Conservation (phyloP, 2,329 filamentous ascomycete species). For the Colletotrichum lindemuthianum region DNA sequence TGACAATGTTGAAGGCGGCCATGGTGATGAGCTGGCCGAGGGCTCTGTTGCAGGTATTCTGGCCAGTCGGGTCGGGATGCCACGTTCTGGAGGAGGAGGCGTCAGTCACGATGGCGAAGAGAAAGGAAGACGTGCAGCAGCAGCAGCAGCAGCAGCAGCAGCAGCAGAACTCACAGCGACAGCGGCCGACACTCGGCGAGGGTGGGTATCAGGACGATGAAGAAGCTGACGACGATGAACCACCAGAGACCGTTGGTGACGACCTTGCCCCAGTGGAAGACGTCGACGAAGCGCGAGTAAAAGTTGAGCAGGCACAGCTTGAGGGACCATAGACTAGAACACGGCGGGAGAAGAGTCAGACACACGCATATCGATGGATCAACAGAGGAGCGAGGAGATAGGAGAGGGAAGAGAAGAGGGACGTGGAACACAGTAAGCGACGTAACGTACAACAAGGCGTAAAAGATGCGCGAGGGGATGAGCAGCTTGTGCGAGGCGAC, state of each 20-base stretch:
- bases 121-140: neutral
- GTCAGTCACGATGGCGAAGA: neutral
- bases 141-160: no score
- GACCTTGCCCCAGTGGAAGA: constrained; percentile 38
- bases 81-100: constrained; percentile 1
- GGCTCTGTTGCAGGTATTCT: constrained; percentile 39
- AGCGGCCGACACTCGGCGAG: constrained; percentile 43
- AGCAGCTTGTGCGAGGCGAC: constrained; percentile 42
- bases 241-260: constrained; percentile 39
- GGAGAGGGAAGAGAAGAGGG: neutral
- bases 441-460: constrained; percentile 43
- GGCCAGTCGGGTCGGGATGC: constrained; percentile 19
- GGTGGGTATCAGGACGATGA: constrained; percentile 42
- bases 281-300: constrained; percentile 44
- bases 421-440: neutral
- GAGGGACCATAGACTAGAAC: constrained; percentile 42
- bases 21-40: constrained; percentile 43
- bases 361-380: neutral
- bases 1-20: constrained; percentile 44
- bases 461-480: constrained; percentile 43
- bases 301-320: constrained; percentile 44
- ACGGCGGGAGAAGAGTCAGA: constrained; percentile 9
- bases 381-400: neutral
- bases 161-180: constrained; percentile 36
- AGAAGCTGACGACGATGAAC: constrained; percentile 42